These are phyloP conservation scores for Microbotryum saponariae DNA, from an alignment of 1,284 basidiomycete species.

Conservation along the genomic window DNA sequence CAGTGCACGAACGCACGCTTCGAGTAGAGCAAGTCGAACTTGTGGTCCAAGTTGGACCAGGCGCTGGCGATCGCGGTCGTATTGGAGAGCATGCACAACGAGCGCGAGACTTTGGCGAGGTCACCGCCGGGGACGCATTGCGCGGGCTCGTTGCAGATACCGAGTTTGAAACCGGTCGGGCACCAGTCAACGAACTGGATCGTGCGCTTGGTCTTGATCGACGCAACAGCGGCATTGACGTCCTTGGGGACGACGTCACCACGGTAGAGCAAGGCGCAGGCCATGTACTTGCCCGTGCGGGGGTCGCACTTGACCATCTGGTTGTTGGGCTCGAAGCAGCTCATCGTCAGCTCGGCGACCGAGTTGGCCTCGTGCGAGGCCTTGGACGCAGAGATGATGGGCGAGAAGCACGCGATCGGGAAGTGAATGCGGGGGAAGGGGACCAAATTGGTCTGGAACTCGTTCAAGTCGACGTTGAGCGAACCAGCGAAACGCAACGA, in stretches of 20 bases:
- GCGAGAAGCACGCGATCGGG: slow-evolving; percentile 92
- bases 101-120: slow-evolving; percentile 86
- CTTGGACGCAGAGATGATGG: slow-evolving; percentile 72
- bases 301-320: slow-evolving; percentile 97
- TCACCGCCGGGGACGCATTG: slow-evolving; percentile 87
- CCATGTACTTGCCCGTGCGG: slow-evolving; percentile 82
- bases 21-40: slow-evolving; percentile 81
- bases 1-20: slow-evolving; percentile 39
- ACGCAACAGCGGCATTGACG: slow-evolving; percentile 83
- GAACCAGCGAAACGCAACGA: slow-evolving; percentile 97
- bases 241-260: slow-evolving; percentile 95
- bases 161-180: slow-evolving; percentile 95
- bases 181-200: slow-evolving; percentile 97
- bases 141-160: slow-evolving; percentile 93
- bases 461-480: slow-evolving; percentile 93
- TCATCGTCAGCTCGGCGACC: slow-evolving; percentile 96
- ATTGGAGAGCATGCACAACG: slow-evolving; percentile 94
- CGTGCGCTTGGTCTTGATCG: slow-evolving; percentile 92
- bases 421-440: slow-evolving; percentile 78
- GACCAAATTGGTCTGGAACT: slow-evolving; percentile 73
- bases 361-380: slow-evolving; percentile 95
- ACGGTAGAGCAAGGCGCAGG: slow-evolving; percentile 50
- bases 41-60: slow-evolving; percentile 93
- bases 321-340: slow-evolving; percentile 95
- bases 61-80: slow-evolving; percentile 90